Evolutionary conservation across 495 filamentous ascomycete species (phyloP), one percentile per base, ranked within the genome.

Genomic region (Schizothecium vesticola): DNA sequence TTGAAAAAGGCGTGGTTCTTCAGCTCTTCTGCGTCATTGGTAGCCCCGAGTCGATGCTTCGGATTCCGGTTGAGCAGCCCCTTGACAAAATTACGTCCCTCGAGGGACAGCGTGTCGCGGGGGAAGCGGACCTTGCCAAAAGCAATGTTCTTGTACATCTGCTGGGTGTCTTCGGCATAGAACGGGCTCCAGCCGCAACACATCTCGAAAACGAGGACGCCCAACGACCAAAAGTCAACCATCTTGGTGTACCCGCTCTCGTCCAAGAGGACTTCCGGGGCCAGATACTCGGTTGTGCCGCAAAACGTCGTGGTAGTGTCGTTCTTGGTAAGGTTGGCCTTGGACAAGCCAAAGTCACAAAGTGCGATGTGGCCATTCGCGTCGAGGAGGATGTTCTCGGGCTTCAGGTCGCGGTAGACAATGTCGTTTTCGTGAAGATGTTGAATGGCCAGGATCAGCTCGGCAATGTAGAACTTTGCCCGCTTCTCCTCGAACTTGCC

Each of bases 91-190:
- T 97, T 98, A 60, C 95, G 86, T 56, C 95, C 95, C 78, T 99
- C 95, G 22, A 91, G 89, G 69, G 92, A 96, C 29, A 99, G 82
- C 0, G 95, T 96, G 75, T 99, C 95, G 66, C 93, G 87, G 19
- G 95, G 95, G 80, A 99, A 99, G 68, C 94, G 86, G 36, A 99
- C 95, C 74, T 99, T 99, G 73, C 95, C 95, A 76, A 98, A 98
- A 0, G 94, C 96, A 68, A 99, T 99, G 81, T 99, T 99, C 83
- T 98, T 99, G 80, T 99, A 99, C 95, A 99, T 99, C 77, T 99
- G 95, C 78, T 99, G 95, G 2, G 94, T 98, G 72, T 99, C 96
- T 70, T 99, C 95, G 66, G 95, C 96, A 75, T 98, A 99, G 81
- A 99, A 99, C 0, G 95, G 95, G 73, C 92, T 96, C 95, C 95